Percentiles rank a stretch among this genome's conserved stretches.
Evolutionary conservation across 164 flowering plant species (phyloP).

Genomic region (Vitis cinerea): DNA sequence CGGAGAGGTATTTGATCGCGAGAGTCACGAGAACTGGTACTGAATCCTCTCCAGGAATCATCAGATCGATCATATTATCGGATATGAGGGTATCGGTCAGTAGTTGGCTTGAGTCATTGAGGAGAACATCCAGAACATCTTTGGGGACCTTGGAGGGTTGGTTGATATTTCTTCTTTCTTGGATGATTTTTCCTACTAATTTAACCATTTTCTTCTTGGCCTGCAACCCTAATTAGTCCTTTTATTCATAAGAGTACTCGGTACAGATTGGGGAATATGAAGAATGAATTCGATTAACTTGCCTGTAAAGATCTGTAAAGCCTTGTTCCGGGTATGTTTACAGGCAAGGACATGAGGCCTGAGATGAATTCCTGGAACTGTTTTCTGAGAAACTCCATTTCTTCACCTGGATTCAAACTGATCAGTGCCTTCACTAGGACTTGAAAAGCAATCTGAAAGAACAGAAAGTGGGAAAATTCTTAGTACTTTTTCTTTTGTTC

Average conservation of each 20-base stretch:
- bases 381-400: slow-evolving; percentile 68
- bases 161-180: slow-evolving; percentile 34
- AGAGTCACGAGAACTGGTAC: slow-evolving; percentile 89
- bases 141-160: slow-evolving; percentile 26
- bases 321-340: slow-evolving; percentile 77
- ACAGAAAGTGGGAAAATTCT: slow-evolving; percentile 12
- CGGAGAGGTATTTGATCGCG: slow-evolving; percentile 82
- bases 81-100: slow-evolving; percentile 71
- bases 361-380: slow-evolving; percentile 80
- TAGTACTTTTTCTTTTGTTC: slow-evolving; percentile 2
- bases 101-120: slow-evolving; percentile 52
- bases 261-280: no score
- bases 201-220: slow-evolving; percentile 89
- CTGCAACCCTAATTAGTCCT: slow-evolving; percentile 30
- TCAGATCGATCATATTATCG: slow-evolving; percentile 85
- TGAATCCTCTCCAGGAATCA: slow-evolving; percentile 98
- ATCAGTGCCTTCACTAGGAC: slow-evolving; percentile 87
- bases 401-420: slow-evolving; percentile 75
- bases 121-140: slow-evolving; percentile 75
- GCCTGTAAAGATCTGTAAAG: slow-evolving; percentile 85
- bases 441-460: slow-evolving; percentile 82
- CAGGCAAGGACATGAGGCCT: slow-evolving; percentile 85
- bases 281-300: slow-evolving; percentile 15
- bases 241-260: no score
- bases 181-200: slow-evolving; percentile 56